A percentile compares a stretch with the other conserved stretches of the same genome.
Conservation (phyloP, 352 stramenopile species). For the Phytophthora hybrid region DNA sequence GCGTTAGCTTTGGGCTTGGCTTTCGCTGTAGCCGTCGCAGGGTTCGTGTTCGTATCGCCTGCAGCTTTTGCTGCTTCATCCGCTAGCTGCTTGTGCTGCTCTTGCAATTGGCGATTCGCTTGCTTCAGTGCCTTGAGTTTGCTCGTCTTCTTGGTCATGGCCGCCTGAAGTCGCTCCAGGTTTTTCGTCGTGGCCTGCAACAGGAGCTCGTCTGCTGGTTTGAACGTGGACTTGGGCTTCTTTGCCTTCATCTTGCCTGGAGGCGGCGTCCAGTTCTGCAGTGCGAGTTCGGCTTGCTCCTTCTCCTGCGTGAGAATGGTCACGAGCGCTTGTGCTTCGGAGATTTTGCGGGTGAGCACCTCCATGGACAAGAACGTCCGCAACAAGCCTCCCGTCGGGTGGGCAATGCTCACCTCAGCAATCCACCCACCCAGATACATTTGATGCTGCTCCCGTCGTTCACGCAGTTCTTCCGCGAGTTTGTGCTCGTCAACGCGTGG, state of each 20-base stretch:
- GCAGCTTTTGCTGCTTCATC: constrained; percentile 3
- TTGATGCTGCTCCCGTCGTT: constrained; percentile 27
- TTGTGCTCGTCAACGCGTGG: constrained; percentile 5
- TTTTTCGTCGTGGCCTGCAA: constrained; percentile 44
- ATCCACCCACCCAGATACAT: constrained; percentile 89
- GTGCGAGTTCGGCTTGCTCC: constrained; percentile 27
- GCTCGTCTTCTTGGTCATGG: constrained; percentile 63
- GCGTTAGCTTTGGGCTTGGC: constrained; percentile 34
- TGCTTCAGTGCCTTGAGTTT: constrained; percentile 77
- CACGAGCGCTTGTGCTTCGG: constrained; percentile 61
- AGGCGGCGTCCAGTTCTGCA: constrained; percentile 32
- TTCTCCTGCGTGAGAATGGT: constrained; percentile 64
- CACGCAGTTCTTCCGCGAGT: not conserved
- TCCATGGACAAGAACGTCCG: constrained; percentile 80
- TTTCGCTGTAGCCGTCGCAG: constrained; percentile 4
- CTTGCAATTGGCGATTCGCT: constrained; percentile 22
- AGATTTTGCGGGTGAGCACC: constrained; percentile 65
- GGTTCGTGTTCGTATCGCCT: not conserved
- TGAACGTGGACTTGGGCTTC: constrained; percentile 45
- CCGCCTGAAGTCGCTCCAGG: constrained; percentile 37
- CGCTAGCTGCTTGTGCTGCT: constrained; percentile 19
- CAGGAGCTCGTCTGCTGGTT: constrained; percentile 48
- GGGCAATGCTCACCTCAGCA: constrained; percentile 84
- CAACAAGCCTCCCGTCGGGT: constrained; percentile 78
- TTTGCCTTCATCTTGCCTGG: constrained; percentile 37